Evolutionary conservation across 2,329 filamentous ascomycete genomes (phyloP), one percentile per base, ranked within the genome.

Genomic region (Pseudogymnoascus sp.): DNA sequence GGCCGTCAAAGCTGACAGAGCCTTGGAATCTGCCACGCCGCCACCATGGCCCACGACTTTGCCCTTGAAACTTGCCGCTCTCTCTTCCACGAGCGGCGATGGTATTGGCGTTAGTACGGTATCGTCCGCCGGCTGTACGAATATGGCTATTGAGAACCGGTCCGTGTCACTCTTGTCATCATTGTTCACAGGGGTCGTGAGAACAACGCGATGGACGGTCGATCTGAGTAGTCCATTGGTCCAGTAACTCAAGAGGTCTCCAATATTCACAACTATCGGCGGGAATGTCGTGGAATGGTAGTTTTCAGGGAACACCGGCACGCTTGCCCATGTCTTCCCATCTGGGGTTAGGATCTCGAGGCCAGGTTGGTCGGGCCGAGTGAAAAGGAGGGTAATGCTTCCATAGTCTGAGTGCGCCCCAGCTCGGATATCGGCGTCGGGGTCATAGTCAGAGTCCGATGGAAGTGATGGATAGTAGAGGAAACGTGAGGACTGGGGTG

Each of bases 371-470:
- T 89, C 89, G 0, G 84, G 83, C 1, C 92, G 83, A 66, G 94
- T 91, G 78, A 99, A 97, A 9, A 97, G 82, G n/a, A 87, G 77
- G 1, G 84, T 87, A 62, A 87, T 74, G 62, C 80, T 83, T 61
- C 85, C 85, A 47, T 64, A 96, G 76, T 97, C 92, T 4, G 89
- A 93, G 74, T 97, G 93, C 0, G 93, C 91, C 62, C 93, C 94
- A 6, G 93, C 93, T 28, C 93, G 87, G 63, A 97, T 83, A 69
- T 93, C 89, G 15, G 78, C 74, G 37, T 75, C 73, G 5, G 79
- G 78, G 47, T 78, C 69, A 68, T 78, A 78, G 58, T 74, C 70
- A 47, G 72, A 64, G 60, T 76, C 69, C 64, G 69, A 59, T 35
- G 78, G 67, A 67, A 84, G 73, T 38, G 70, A 71, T 5, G 88